Base-by-base conservation (phyloP, 179 eudicot species). In the Camellia oleifera region DNA sequence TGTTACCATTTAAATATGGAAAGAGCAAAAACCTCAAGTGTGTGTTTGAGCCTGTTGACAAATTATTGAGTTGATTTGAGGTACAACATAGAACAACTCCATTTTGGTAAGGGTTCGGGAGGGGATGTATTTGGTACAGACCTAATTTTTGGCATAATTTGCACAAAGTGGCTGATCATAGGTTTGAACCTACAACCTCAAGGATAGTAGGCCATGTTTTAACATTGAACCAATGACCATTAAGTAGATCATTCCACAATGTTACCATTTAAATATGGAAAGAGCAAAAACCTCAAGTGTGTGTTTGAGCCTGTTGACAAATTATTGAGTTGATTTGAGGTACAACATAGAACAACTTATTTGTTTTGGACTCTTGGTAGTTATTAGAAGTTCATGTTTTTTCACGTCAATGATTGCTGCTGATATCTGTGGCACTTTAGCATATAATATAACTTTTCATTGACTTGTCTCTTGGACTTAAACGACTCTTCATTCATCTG, bases 1-100 rank as follows among this genome's bases (percentile, higher is more conserved):
- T 58, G 62, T 58, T 58, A 58, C 15, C 60, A 56, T 56, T 56
- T 48, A 48, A 56, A 56, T 11, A 13, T 56, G 14, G 60, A 10
- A 14, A 56, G 3, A 15, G 64, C 5, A 60, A 60, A n/a, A 4
- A 60, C 18, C 5, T 60, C 5, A 60, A 15, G 45, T 3, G 4
- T 65, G 45, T 65, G 4, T 65, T 65, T 65, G 45, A 9, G 69
- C 45, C 12, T 5, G 17, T 65, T 23, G 5, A 32, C 45, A 63
- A 63, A 18, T 63, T 17, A 26, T 62, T 5, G 66, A 20, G 42
- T 64, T 65, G 69, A 65, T 65, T 65, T 65, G 69, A 65, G 69
- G 45, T 15, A 32, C 17, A 6, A 65, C 44, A 7, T 15, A 3
- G 15, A 65, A 65, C 42, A 10, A 2, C 13, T 65, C 23, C 23